These are phyloP conservation scores for Tremella fuciformis DNA, from an alignment of 768 basidiomycete genomes.

Conservation along the genomic window DNA sequence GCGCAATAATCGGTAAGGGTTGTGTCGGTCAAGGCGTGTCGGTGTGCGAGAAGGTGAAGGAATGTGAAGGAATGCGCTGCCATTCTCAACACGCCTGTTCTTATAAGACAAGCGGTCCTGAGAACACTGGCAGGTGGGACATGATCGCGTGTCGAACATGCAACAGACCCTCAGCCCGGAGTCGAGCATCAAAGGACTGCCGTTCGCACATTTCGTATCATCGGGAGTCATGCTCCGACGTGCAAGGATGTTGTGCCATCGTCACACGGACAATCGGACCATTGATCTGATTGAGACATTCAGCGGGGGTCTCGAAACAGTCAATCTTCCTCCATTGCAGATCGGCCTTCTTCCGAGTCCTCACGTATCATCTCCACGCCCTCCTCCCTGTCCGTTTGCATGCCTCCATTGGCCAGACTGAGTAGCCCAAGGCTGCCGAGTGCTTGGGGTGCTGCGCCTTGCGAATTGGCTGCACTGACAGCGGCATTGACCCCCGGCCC, in stretches of 20 bases:
- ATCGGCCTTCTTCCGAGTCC: conserved; percentile 22
- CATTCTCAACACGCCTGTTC: neutral
- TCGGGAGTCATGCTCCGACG: no score
- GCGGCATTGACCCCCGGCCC: conserved; percentile 9
- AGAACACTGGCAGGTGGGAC: no score
- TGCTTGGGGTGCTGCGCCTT: conserved; percentile 15
- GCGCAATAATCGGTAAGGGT: neutral
- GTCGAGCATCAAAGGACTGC: no score
- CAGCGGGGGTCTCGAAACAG: neutral
- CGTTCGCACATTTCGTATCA: no score
- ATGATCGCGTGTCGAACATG: no score
- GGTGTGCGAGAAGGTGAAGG: neutral
- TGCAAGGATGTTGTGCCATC: no score
- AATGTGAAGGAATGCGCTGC: neutral
- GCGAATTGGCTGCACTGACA: neutral
- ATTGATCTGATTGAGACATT: no score
- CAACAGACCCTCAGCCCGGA: no score
- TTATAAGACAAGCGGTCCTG: no score
- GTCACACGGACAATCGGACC: no score
- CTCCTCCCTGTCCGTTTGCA: conserved; percentile 17
- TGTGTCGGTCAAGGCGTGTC: neutral
- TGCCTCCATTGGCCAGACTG: conserved; percentile 25
- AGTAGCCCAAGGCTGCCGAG: conserved; percentile 42
- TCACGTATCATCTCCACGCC: conserved; percentile 26
- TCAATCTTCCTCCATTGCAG: conserved; percentile 44